These are phyloP conservation scores for Limnomonas spitsbergensis DNA, from an alignment of 139 green algal species.

Conservation along the genomic window DNA sequence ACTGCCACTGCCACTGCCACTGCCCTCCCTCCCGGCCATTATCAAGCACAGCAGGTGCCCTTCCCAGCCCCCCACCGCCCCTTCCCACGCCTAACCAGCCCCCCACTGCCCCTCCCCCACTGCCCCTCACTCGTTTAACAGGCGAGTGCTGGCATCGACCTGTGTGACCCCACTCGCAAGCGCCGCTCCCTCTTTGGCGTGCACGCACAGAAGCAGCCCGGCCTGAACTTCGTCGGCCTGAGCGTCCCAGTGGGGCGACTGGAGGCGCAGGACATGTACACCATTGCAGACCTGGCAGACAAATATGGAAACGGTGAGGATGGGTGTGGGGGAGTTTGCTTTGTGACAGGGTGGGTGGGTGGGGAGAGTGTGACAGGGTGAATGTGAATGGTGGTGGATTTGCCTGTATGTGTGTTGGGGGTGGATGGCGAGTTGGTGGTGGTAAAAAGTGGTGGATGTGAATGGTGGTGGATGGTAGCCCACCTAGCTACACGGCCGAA, in stretches of 20 bases:
- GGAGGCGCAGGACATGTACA: constrained; percentile 23
- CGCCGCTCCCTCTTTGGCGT: constrained; percentile 84
- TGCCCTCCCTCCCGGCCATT: no score
- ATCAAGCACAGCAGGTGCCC: no score
- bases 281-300: constrained; percentile 42
- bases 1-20: no score
- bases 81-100: no score
- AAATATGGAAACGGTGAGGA: constrained; percentile 86
- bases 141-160: constrained; percentile 7
- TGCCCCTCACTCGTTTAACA: no score
- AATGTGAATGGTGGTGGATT: not conserved
- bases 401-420: not conserved
- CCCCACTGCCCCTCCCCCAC: no score
- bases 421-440: not conserved
- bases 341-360: no score
- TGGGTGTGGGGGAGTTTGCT: no score
- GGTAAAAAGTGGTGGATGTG: no score
- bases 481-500: no score
- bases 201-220: constrained; percentile 87
- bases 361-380: not conserved
- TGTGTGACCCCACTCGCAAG: constrained; percentile 49
- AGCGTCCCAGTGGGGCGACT: constrained; percentile 87
- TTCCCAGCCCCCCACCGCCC: no score
- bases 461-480: no score
- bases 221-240: constrained; percentile 62